Evolutionary conservation across 108 stramenopile genomes (phyloP), one percentile per base, ranked within the genome.

Genomic region (Licmophora abbreviata): DNA sequence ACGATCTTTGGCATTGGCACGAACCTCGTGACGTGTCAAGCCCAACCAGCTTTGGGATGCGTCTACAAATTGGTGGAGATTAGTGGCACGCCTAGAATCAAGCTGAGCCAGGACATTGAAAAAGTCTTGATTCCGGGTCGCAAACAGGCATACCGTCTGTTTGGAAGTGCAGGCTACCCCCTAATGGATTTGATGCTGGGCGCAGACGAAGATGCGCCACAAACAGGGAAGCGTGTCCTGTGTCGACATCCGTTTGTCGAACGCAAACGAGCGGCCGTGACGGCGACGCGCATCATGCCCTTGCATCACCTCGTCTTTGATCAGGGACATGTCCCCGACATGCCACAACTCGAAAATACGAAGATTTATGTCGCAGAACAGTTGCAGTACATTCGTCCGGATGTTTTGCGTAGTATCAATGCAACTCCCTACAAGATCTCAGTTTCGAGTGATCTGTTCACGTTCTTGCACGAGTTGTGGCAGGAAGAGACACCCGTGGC

Each of bases 1-100:
- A 94, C 95, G 34, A 56, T 86, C n/a, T 98, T 83, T 66, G 99
- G 97, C n/a, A 95, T 99, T 37, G 99, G 99, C 4, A 95, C 94
- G 6, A 63, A 83, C 69, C 21, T 99, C n/a, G 99, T 98, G 27
- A 99, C 99, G 2, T 99, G 99, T 61, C 96, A 97, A 73, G 75
- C 79, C 11, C 97, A 99, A 58, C 99, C 99, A 8, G 96, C 99
- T n/a, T 73, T 99, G 3, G 99, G 99, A 14, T 95, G 97, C 51
- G 97, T 98, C 9, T 96, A 92, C 82, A 96, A 96, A 68, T 77
- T 95, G 21, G 94, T 94, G 23, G 83, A 93, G 63, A 59, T 82
- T 41, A 56, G 82, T 22, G 93, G 85, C 6, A 28, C 72, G 47
- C 91, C 98, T 7, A 64, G 97, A 6, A 96, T 99, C 40, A 99